Evolutionary conservation across 2,329 filamentous ascomycete species (phyloP).

Genomic region (Capronia americana): DNA sequence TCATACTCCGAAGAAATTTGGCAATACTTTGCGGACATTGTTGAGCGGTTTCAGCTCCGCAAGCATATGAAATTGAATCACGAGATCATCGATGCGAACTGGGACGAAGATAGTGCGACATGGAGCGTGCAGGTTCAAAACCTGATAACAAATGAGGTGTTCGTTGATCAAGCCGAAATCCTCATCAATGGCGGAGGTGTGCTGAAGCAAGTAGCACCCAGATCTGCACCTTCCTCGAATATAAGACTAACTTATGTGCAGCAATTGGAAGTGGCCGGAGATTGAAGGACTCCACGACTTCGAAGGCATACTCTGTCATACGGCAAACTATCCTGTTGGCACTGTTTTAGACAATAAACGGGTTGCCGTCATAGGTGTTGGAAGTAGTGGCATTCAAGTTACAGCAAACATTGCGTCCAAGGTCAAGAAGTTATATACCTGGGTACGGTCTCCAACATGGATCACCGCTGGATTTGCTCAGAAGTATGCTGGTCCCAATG

Average conservation of each 20-base stretch:
- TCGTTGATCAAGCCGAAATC: conserved; percentile 58
- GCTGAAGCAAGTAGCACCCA: too few relatives aligned
- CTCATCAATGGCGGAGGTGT: conserved; percentile 42
- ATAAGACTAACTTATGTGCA: conserved; percentile 46
- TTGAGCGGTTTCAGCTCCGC: conserved; percentile 36
- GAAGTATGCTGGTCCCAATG: conserved; percentile 23
- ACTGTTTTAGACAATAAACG: conserved; percentile 56
- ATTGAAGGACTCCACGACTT: conserved; percentile 60
- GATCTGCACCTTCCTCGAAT: too few relatives aligned
- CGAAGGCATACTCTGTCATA: conserved; percentile 61
- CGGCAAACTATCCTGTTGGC: conserved; percentile 61
- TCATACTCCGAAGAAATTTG: conserved; percentile 40
- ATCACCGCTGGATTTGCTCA: conserved; percentile 31
- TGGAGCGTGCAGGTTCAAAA: conserved; percentile 39
- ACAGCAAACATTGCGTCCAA: conserved; percentile 55
- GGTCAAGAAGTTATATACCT: conserved; percentile 40
- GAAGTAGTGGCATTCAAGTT: conserved; percentile 62
- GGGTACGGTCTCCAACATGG: conserved; percentile 31
- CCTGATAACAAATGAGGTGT: conserved; percentile 54
- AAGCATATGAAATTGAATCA: conserved; percentile 41
- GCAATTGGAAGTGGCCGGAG: conserved; percentile 60
- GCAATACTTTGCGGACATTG: conserved; percentile 40
- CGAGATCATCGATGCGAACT: conserved; percentile 40
- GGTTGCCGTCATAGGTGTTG: conserved; percentile 62
- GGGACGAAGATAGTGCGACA: conserved; percentile 40